Evolutionary conservation across 805 yeast species (phyloP), one percentile per base, ranked within the genome.

Genomic region (Clavispora vitiphila): DNA sequence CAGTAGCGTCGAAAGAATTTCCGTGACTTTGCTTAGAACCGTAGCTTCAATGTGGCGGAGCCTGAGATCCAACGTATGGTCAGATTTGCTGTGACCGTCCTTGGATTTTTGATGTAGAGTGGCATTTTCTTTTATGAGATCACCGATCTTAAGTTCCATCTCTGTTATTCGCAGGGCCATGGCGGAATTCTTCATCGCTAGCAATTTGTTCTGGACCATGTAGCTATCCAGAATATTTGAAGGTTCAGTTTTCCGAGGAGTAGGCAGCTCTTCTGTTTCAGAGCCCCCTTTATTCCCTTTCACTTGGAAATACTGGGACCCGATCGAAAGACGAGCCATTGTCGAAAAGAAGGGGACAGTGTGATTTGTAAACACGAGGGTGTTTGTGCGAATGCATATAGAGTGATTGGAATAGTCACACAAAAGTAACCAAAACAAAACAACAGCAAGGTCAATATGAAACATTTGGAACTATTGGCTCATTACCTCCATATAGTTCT

Each of bases 131-230:
- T 68, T 71, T 11, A 72, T 68, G 49, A 80, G 56, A 15, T 72
- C 77, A 18, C 71, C 64, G 19, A 80, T 56, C 43, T 68, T 73
- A 10, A 61, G 55, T 56, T 82, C 87, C 56, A 84, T 57, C 22
- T 72, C 77, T 4, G 72, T 58, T 20, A 83, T 64, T 48, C 69
- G 76, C 29, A 71, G 56, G 69, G 74, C 65, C 55, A 82, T 62
- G 18, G 68, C 56, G 3, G 83, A 72, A 55, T 80, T 81, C 38
- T 72, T 75, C 46, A 71, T 76, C 1, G 86, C 86, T 21, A 84
- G 59, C n/a, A 74, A 71, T 40, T 67, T 69, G 58, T 83, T 83
- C 51, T 77, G 82, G n/a, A 55, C 56, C 5, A 57, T 37, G 40
- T 65, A 71, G 35, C 60, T 53, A 60, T 35, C 31, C 15, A 21